Base-by-base conservation (phyloP, 306 rosid species). In the Sindora glabra region DNA sequence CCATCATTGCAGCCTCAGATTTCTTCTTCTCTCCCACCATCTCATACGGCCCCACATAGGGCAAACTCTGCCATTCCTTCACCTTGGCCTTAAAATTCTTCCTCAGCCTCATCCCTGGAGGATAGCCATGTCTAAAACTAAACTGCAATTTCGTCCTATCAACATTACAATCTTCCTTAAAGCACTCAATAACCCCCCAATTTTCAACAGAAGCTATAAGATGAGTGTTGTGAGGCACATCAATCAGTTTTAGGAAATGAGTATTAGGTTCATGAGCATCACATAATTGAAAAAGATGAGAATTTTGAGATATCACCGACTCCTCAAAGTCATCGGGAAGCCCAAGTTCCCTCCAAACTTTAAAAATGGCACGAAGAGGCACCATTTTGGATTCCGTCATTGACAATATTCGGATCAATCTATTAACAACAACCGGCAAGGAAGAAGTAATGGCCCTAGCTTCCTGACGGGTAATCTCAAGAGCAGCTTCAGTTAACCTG, bases 271-370 rank as follows among this genome's bases (percentile, higher is more conserved):
- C 98, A 12, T 67, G 64, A 0, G 77, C 94, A 60, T 92, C 96
- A 52, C 75, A 73, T 3, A 92, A 78, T 69, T 80, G 80, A 65
- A 92, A 88, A 68, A 91, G 27, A 37, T 75, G 63, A 58, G 85
- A 59, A 70, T 86, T 75, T 34, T 49, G 76, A 3, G 76, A 48
- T 50, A 92, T 76, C 47, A 92, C 77, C 0, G 90, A 79, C 38
- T 92, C 89, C 77, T 92, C 98, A 41, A 92, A 92, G 74, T 92
- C 83, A 69, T 92, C 98, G 21, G 98, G 98, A 52, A 92, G 79
- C 19, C 98, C 98, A 59, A 89, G 85, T 68, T 88, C 98, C 78
- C 84, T 80, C 89, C 92, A 81, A 38, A 89, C 90, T 65, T 86
- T 89, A 48, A 88, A 89, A 82, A 88, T 62, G 6, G 89, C 94